Evolutionary conservation across 2,329 filamentous ascomycete species (phyloP).

Genomic region (Calcarisporium arbuscula): DNA sequence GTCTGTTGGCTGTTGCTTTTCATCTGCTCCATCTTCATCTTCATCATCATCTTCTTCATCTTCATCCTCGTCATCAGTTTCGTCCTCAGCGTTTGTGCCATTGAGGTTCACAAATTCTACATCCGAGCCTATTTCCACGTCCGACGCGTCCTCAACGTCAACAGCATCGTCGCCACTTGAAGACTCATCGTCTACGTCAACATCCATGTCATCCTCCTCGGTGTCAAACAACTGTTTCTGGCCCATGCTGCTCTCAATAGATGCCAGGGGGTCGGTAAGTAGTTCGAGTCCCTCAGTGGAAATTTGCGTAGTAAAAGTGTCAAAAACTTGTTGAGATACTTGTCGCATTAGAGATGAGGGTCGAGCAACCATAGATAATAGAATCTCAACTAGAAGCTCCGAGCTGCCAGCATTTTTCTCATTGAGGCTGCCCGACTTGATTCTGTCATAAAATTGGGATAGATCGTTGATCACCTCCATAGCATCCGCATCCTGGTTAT

Average conservation of each 20-base stretch:
- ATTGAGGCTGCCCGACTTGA: conserved; percentile 39
- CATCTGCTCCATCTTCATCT: conserved; percentile 32
- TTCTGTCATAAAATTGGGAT: conserved; percentile 65
- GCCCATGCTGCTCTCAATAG: conserved; percentile 74
- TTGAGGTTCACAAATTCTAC: conserved; percentile 43
- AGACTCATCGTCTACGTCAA: conserved; percentile 37
- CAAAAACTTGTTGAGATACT: conserved; percentile 82
- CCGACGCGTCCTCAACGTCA: conserved; percentile 34
- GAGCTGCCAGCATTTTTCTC: conserved; percentile 53
- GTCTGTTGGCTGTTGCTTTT: conserved; percentile 38
- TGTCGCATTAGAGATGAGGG: conserved; percentile 79
- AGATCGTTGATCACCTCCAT: conserved; percentile 77
- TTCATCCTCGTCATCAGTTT: conserved; percentile 35
- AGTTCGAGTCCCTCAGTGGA: conserved; percentile 65
- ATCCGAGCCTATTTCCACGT: conserved; percentile 37
- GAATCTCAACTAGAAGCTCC: conserved; percentile 74
- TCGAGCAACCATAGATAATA: conserved; percentile 84
- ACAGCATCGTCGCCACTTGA: conserved; percentile 36
- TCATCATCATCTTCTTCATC: conserved; percentile 32
- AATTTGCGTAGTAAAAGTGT: conserved; percentile 70
- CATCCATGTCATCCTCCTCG: conserved; percentile 53
- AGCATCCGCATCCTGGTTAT: conserved; percentile 83
- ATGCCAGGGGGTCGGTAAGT: conserved; percentile 61
- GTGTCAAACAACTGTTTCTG: conserved; percentile 80
- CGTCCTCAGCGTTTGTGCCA: conserved; percentile 32